A percentile compares a stretch with the other conserved stretches of the same genome.
Conservation (phyloP, 192 early-diverging fungal genomes). For the Tieghemiomyces parasiticus region DNA sequence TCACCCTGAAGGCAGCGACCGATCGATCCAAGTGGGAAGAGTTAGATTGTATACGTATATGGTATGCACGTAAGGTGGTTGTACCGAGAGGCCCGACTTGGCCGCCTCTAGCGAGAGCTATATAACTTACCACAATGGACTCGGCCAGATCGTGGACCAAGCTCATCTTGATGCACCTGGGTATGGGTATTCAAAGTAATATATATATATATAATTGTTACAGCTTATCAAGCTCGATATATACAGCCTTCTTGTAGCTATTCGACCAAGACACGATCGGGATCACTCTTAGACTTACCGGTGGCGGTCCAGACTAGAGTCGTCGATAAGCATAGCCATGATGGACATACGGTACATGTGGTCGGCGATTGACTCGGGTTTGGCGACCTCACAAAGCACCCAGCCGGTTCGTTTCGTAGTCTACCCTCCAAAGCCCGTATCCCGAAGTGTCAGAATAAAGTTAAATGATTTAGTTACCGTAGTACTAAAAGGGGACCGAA, state of each 20-base stretch:
- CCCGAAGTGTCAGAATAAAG: no score
- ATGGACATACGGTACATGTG: constrained; percentile 95
- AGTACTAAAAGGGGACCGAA: no score
- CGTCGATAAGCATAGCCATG: constrained; percentile 71
- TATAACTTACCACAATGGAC: constrained; percentile 44
- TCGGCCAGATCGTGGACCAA: constrained; percentile 91
- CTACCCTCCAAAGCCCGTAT: no score
- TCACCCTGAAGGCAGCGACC: no score
- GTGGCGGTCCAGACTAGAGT: constrained; percentile 40
- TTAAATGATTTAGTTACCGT: no score
- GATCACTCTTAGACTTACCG: constrained; percentile 17
- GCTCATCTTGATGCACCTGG: constrained; percentile 74
- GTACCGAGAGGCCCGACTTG: no score
- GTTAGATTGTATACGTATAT: neutral
- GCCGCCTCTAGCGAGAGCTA: no score
- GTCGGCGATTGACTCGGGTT: constrained; percentile 79
- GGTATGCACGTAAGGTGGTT: neutral
- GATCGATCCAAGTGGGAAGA: neutral
- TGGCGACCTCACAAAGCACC: constrained; percentile 51
- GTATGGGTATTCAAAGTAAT: neutral
- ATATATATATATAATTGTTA: neutral
- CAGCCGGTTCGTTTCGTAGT: constrained; percentile 88
- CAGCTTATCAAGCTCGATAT: neutral
- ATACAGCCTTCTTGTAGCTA: neutral
- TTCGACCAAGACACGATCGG: neutral